phyloP scores from a whole-genome alignment of 805 yeast genomes.

The Nakazawaea ernobii region DNA sequence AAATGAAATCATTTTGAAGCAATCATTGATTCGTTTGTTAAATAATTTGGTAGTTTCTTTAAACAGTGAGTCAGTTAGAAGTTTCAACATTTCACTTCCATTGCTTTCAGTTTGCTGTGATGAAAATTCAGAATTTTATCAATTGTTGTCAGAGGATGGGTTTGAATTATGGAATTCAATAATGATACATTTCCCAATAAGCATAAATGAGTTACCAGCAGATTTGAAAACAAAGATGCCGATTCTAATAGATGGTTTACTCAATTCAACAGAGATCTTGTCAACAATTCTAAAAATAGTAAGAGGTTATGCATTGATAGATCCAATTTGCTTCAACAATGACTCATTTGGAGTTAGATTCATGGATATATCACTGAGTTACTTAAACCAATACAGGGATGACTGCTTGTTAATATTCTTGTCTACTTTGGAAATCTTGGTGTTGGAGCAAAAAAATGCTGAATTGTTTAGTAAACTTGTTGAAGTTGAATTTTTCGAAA shows the following conservation, averaged over 20 bases:
- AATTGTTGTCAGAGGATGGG: constrained; percentile 77
- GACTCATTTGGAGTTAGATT: constrained; percentile 30
- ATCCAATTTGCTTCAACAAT: constrained; percentile 35
- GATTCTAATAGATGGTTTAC: constrained; percentile 50
- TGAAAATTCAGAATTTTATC: constrained; percentile 46
- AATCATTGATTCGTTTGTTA: constrained; percentile 48
- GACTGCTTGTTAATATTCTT: constrained; percentile 57
- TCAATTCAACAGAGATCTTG: constrained; percentile 68
- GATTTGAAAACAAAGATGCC: constrained; percentile 42
- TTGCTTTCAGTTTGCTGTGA: constrained; percentile 59
- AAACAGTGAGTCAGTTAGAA: constrained; percentile 42
- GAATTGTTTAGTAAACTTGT: constrained; percentile 23
- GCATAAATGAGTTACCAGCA: constrained; percentile 23
- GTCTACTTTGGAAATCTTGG: constrained; percentile 46
- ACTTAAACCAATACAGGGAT: constrained; percentile 59
- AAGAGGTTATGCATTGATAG: constrained; percentile 54
- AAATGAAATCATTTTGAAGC: constrained; percentile 42
- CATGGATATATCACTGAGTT: constrained; percentile 45
- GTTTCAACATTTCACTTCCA: constrained; percentile 58
- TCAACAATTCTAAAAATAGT: constrained; percentile 57
- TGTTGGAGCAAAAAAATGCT: constrained; percentile 20
- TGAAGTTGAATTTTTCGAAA: constrained; percentile 39
- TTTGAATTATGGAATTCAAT: constrained; percentile 76
- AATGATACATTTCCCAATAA: constrained; percentile 53
- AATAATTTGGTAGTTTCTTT: constrained; percentile 52